Conservation (phyloP, 2,329 filamentous ascomycete species). For the Hysterium pulicare region DNA sequence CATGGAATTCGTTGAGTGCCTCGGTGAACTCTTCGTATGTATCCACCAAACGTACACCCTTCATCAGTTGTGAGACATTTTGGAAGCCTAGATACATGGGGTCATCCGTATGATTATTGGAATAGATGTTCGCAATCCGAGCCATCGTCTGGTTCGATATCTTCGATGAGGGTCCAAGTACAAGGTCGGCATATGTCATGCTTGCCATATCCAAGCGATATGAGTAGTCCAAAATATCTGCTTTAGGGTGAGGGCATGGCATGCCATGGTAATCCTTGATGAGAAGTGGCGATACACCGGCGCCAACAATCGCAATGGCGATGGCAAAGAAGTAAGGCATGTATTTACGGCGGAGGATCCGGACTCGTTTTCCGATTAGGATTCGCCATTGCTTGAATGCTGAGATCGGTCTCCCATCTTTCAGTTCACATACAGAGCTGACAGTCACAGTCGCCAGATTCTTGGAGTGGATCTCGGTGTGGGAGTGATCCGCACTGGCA, state of each 20-base stretch:
- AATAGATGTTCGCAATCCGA: conserved; percentile 7
- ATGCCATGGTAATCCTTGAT: conserved; percentile 54
- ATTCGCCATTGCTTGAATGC: conserved; percentile 66
- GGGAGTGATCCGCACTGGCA: conserved; percentile 2
- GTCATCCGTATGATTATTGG: conserved; percentile 16
- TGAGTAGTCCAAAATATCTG: conserved; percentile 14
- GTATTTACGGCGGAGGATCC: conserved; percentile 71
- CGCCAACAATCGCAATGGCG: conserved; percentile 71
- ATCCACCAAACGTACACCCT: conserved; percentile 52
- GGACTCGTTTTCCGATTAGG: conserved; percentile 71
- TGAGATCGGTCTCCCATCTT: conserved; percentile 64
- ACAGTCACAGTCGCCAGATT: neutral
- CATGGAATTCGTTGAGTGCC: conserved; percentile 59
- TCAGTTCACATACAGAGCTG: conserved; percentile 37
- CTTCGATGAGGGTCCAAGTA: conserved; percentile 28
- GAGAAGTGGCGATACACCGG: conserved; percentile 71
- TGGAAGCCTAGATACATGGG: conserved; percentile 26
- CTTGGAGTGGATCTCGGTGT: conserved; percentile 7
- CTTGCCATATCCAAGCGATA: conserved; percentile 8
- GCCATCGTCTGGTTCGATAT: conserved; percentile 15
- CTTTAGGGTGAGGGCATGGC: conserved; percentile 38
- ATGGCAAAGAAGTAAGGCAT: conserved; percentile 70
- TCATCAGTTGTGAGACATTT: conserved; percentile 6
- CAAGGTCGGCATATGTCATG: conserved; percentile 10
- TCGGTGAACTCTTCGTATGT: conserved; percentile 63